Percentiles rank a stretch among this genome's conserved stretches.
Conservation (phyloP, 129 eudicot genomes). For the Saposhnikovia divaricata region DNA sequence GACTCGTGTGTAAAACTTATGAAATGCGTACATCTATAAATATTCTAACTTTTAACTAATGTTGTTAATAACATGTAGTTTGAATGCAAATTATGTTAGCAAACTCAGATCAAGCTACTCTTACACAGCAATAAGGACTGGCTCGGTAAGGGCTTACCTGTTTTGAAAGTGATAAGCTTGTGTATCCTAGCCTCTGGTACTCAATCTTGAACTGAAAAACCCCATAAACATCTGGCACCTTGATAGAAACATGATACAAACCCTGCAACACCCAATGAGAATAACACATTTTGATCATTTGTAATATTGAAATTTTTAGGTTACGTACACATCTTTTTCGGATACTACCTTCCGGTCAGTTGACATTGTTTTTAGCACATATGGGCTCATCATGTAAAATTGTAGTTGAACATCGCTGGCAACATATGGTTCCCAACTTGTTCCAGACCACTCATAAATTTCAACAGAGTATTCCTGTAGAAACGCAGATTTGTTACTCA, state of each 20-base stretch:
- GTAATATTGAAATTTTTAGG: not conserved
- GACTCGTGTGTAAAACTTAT: not conserved
- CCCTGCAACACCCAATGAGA: conserved; percentile 45
- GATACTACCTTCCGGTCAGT: conserved; percentile 61
- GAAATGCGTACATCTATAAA: not conserved
- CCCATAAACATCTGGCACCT: conserved; percentile 98
- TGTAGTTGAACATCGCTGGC: conserved; percentile 85
- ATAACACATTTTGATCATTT: not conserved
- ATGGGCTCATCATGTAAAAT: conserved; percentile 99
- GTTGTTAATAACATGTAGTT: not conserved
- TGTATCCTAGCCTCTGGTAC: conserved; percentile 90
- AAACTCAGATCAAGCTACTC: not conserved
- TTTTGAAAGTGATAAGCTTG: conserved; percentile 48
- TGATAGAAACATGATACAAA: conserved; percentile 52
- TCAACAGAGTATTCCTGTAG: conserved; percentile 80
- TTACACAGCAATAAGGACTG: conserved; percentile 1
- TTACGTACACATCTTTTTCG: not conserved
- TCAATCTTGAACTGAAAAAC: conserved; percentile 96
- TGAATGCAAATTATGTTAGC: not conserved
- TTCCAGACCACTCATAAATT: conserved; percentile 86
- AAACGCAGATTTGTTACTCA: conserved; percentile 6
- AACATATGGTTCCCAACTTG: conserved; percentile 85
- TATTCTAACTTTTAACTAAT: not conserved
- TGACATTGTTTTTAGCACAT: conserved; percentile 75
- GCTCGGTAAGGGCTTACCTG: conserved; percentile 24